phyloP scores from a whole-genome alignment of 768 basidiomycete species.

The Coprinopsis cinerea region DNA sequence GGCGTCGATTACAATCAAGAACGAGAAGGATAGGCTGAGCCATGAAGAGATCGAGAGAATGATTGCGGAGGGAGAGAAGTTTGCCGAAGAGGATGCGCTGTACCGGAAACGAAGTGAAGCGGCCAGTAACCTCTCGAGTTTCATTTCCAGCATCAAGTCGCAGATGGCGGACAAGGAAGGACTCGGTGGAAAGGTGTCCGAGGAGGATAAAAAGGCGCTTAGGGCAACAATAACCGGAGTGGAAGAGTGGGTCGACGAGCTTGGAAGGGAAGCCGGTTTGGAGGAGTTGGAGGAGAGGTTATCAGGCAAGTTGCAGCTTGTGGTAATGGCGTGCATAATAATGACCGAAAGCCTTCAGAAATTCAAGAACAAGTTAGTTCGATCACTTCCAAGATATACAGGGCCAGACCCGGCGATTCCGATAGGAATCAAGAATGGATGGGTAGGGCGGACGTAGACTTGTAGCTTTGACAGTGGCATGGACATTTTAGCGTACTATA shows the following conservation, averaged over 20 bases:
- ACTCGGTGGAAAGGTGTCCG: slow-evolving; percentile 60
- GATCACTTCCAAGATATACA: slow-evolving; percentile 23
- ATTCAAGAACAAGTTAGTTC: slow-evolving; percentile 19
- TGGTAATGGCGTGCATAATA: background rate
- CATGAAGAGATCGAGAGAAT: slow-evolving; percentile 53
- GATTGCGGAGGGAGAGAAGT: slow-evolving; percentile 47
- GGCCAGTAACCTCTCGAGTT: slow-evolving; percentile 52
- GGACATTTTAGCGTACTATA: background rate
- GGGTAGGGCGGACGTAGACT: background rate
- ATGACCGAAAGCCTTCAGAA: slow-evolving; percentile 14
- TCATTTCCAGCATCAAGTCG: slow-evolving; percentile 61
- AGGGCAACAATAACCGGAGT: slow-evolving; percentile 60
- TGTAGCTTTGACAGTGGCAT: background rate
- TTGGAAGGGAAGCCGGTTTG: slow-evolving; percentile 53
- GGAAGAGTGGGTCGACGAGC: slow-evolving; percentile 71
- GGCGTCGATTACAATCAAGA: slow-evolving; percentile 71
- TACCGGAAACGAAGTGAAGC: slow-evolving; percentile 56
- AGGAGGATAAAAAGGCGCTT: slow-evolving; percentile 55
- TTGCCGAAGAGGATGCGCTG: slow-evolving; percentile 34
- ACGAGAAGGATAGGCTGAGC: slow-evolving; percentile 58
- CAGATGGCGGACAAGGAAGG: slow-evolving; percentile 70
- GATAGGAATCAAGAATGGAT: too few relatives aligned
- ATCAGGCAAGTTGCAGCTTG: slow-evolving; percentile 25
- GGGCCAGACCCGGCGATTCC: background rate
- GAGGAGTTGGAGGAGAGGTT: slow-evolving; percentile 81